Base-by-base conservation (phyloP, 495 filamentous ascomycete genomes). In the Filosporella fistucella region DNA sequence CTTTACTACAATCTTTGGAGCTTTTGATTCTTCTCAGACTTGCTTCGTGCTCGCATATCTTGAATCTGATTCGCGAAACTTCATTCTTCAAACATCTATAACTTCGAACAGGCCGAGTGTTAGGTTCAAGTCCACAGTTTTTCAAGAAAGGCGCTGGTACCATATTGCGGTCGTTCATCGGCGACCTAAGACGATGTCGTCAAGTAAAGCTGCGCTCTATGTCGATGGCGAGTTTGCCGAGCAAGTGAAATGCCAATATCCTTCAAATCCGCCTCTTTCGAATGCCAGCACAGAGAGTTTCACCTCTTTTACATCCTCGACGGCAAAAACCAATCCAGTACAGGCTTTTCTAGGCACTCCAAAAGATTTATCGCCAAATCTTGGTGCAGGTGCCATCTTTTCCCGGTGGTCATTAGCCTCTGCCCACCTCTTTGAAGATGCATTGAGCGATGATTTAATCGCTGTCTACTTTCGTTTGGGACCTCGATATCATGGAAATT, bases 61-160 rank as follows among this genome's bases (percentile, higher is more conserved):
- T 20, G 93, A 98, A 63, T 89, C 85, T 58, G 90, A 97, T 60
- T 94, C 89, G n/a, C 82, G 77, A 22, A 90, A 95, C 59, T 89
- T 98, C 53, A 97, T 98, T 59, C 71, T 98, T 18, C 93, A 98
- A 62, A 97, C 93, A 26, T 96, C 94, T 11, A 85, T 97, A 42
- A 88, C 78, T 29, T 91, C 89, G 1, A 70, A 84, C 17, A 77
- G 84, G 25, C 90, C 93, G 5, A 97, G 91, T 67, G 86, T 97
- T 21, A 81, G 93, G 41, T 98, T 98, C 71, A 93, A 90, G 63
- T 86, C 86, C 0, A 75, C 80, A 4, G 67, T 71, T 2, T 96
- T 98, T 58, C 67, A 85, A 51, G 72, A 84, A 41, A 69, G 78
- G 24, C 71, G 67, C 51, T 97, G 93, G 94, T 97, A 98, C 63